Conservation (phyloP, 306 rosid genomes). For the Begonia peltatifolia region DNA sequence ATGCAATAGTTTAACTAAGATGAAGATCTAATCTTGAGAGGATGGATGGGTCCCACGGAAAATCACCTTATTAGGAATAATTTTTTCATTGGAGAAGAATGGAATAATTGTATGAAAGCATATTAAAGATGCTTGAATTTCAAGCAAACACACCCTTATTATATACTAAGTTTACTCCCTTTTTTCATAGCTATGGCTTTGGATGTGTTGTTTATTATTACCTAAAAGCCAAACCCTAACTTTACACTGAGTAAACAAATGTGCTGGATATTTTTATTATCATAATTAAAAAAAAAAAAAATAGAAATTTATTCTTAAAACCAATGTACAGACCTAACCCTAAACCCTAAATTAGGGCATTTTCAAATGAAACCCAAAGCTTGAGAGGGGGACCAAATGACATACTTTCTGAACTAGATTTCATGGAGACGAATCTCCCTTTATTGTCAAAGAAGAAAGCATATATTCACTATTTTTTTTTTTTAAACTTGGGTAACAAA, state of each 20-base stretch:
- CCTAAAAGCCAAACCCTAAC: constrained; percentile 38
- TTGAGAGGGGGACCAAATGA: no score
- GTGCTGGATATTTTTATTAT: no score
- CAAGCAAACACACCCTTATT: constrained; percentile 80
- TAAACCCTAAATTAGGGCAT: no score
- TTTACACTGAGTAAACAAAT: constrained; percentile 15
- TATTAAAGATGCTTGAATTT: constrained; percentile 86
- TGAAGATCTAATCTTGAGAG: no score
- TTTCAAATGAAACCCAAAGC: no score
- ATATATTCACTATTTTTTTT: constrained; percentile 55
- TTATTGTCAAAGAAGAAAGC: constrained; percentile 88
- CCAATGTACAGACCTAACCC: no score
- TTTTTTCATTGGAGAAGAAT: constrained; percentile 41
- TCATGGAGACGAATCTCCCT: constrained; percentile 51
- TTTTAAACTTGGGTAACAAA: constrained; percentile 5
- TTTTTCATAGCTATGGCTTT: constrained; percentile 22
- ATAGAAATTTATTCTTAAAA: no score
- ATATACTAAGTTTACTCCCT: constrained; percentile 48
- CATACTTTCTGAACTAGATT: constrained; percentile 9
- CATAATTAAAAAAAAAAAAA: no score
- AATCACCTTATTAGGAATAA: constrained; percentile 49
- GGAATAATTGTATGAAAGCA: constrained; percentile 47
- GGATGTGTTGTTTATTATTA: constrained; percentile 23
- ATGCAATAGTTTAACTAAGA: no score
- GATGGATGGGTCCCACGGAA: constrained; percentile 36